A percentile compares a stretch with the other conserved stretches of the same genome.
Conservation (phyloP, 2,329 filamentous ascomycete genomes). For the Ilyonectria mors-panacis region DNA sequence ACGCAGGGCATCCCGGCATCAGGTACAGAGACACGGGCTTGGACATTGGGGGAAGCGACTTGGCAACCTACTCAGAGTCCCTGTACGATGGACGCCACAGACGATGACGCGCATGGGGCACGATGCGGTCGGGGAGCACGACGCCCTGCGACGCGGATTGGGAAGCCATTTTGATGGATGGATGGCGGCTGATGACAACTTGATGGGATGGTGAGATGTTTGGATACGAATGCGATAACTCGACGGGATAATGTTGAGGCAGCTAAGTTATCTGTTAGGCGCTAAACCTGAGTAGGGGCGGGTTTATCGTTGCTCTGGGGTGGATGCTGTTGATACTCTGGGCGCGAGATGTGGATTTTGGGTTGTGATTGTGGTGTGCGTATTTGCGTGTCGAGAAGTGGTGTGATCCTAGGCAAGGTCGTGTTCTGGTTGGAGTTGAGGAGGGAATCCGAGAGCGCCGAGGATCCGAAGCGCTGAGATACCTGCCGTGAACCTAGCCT, state of each 20-base stretch:
- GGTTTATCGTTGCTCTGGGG: conserved; percentile 9
- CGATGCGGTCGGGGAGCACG: conserved; percentile 47
- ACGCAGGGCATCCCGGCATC: conserved; percentile 8
- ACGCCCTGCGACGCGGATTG: conserved; percentile 15
- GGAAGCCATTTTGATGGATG: conserved; percentile 31
- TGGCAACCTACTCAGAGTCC: conserved; percentile 54
- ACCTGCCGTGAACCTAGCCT: neutral
- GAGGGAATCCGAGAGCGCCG: neutral
- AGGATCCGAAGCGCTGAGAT: neutral
- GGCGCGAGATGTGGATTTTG: neutral
- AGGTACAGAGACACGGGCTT: conserved; percentile 2
- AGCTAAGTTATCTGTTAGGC: conserved; percentile 2
- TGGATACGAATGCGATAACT: conserved; percentile 2
- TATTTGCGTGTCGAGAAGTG: neutral
- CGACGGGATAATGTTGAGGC: neutral
- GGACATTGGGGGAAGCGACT: conserved; percentile 1
- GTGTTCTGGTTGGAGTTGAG: conserved; percentile 2
- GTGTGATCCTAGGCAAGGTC: conserved; percentile 6
- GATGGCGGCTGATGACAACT: conserved; percentile 13
- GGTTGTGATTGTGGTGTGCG: neutral
- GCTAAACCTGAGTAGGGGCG: neutral
- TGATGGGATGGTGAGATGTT: neutral
- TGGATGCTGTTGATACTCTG: neutral
- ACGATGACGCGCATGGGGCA: conserved; percentile 60
- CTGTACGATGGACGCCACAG: conserved; percentile 57